Evolutionary conservation across 495 filamentous ascomycete genomes (phyloP).

Genomic region (Viridothelium virens): DNA sequence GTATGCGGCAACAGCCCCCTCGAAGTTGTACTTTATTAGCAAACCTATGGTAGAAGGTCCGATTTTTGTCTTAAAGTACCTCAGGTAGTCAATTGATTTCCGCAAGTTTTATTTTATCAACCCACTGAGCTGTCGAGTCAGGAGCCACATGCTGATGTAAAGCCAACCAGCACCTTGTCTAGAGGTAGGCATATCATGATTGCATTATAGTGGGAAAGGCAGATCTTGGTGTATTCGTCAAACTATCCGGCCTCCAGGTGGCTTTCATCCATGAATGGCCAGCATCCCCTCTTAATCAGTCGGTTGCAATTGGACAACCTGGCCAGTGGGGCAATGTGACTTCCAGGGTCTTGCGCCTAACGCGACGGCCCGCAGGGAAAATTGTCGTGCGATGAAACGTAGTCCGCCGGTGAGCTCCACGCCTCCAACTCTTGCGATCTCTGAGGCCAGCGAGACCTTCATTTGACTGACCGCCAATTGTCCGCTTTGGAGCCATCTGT

Average conservation of each 20-base stretch:
- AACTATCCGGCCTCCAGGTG: neutral
- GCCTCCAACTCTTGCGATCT: neutral
- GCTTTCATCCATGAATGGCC: neutral
- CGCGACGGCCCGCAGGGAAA: neutral
- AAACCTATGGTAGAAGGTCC: no score
- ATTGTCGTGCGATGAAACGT: neutral
- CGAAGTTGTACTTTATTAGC: no score
- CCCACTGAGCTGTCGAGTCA: no score
- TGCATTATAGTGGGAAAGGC: neutral
- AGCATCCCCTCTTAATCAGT: neutral
- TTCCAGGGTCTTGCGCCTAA: neutral
- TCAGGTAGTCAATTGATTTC: no score
- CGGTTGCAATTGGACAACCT: conserved; percentile 1
- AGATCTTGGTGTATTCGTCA: neutral
- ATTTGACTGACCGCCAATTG: conserved; percentile 4
- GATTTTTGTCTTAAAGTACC: no score
- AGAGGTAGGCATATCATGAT: no score
- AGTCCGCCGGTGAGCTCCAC: neutral
- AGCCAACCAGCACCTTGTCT: no score
- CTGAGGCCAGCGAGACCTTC: conserved; percentile 5
- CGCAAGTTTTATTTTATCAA: no score
- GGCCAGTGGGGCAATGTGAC: neutral
- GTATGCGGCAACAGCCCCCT: no score
- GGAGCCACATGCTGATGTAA: no score
- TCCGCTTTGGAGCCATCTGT: neutral